Evolutionary conservation across 352 stramenopile genomes (phyloP).

Genomic region (Phytophthora pini): DNA sequence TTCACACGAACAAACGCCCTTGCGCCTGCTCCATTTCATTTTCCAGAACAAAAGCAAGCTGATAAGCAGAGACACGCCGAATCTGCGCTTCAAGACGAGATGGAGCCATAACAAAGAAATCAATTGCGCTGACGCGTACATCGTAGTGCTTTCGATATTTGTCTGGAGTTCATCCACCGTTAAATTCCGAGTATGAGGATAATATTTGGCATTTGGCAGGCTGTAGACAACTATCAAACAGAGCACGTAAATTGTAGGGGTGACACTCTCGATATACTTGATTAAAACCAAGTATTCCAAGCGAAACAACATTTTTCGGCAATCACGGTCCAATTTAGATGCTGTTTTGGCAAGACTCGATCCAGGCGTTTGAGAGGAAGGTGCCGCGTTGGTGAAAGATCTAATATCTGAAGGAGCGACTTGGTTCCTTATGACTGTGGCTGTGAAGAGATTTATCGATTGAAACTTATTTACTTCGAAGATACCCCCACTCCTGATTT

Average conservation of each 20-base stretch:
- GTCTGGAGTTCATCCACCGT: slow-evolving; percentile 7
- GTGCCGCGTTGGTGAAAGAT: too few species aligned
- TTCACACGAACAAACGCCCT: slow-evolving; percentile 34
- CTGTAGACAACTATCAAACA: slow-evolving; percentile 23
- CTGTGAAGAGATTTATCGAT: not conserved
- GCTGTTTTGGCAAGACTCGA: not conserved
- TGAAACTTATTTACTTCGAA: not conserved
- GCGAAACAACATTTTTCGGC: not conserved
- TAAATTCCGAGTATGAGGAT: slow-evolving; percentile 8
- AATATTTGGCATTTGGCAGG: slow-evolving; percentile 36
- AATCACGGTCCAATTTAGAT: not conserved
- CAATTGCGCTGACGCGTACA: slow-evolving; percentile 1
- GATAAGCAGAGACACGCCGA: slow-evolving; percentile 32
- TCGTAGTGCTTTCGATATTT: slow-evolving; percentile 2
- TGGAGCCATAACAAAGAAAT: slow-evolving; percentile 8
- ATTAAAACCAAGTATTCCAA: slow-evolving; percentile 2
- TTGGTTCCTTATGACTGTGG: not conserved
- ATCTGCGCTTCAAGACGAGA: slow-evolving; percentile 8
- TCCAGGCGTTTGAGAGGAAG: not conserved
- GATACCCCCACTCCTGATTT: too few species aligned
- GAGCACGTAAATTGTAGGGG: slow-evolving; percentile 23
- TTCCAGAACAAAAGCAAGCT: slow-evolving; percentile 49
- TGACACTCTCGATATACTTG: slow-evolving; percentile 11
- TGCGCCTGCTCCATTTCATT: slow-evolving; percentile 32
- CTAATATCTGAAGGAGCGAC: not conserved